Conservation (phyloP, 2,329 filamentous ascomycete genomes). For the Microdochium paspali region DNA sequence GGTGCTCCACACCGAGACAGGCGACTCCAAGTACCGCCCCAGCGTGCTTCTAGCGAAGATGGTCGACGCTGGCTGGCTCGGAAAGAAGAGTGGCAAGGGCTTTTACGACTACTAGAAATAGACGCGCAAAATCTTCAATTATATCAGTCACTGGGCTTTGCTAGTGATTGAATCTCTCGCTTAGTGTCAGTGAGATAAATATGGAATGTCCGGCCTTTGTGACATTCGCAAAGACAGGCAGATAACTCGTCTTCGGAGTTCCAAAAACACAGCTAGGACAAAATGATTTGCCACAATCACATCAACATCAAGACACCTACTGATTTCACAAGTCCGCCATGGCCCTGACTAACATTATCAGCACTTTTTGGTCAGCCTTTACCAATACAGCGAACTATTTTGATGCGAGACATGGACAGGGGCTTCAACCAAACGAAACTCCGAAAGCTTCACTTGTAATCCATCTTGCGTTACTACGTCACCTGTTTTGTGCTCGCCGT, state of each 20-base stretch:
- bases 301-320: too few relatives aligned
- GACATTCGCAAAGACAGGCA: too few relatives aligned
- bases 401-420: neutral
- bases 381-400: neutral
- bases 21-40: constrained; percentile 91
- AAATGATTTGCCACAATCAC: too few relatives aligned
- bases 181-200: too few relatives aligned
- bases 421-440: neutral
- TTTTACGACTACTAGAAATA: constrained; percentile 73
- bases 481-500: too few relatives aligned
- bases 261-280: too few relatives aligned
- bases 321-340: neutral
- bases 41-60: constrained; percentile 83
- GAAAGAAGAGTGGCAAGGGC: constrained; percentile 94
- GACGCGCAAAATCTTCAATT: neutral
- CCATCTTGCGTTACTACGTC: too few relatives aligned
- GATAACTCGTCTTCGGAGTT: too few relatives aligned
- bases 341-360: neutral
- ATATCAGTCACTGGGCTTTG: too few relatives aligned
- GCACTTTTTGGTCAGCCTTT: neutral
- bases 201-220: too few relatives aligned
- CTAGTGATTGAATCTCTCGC: too few relatives aligned
- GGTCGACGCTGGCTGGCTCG: constrained; percentile 96
- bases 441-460: too few relatives aligned
- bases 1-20: constrained; percentile 82